These are phyloP conservation scores for Aspergillus sp. DNA, from an alignment of 2,329 filamentous ascomycete genomes.

Conservation along the genomic window DNA sequence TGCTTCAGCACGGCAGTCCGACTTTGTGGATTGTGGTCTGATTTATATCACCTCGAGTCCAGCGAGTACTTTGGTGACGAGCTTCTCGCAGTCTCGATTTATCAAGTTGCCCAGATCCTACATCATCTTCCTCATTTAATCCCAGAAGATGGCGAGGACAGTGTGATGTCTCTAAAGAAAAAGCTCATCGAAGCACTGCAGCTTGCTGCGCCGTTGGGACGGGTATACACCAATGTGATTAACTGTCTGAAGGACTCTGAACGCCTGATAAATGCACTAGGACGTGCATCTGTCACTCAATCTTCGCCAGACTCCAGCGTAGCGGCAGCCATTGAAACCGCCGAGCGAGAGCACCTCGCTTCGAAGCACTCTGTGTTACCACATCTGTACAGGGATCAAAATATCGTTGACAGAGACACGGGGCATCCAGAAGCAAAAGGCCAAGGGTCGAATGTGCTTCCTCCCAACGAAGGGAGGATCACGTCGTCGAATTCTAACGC, in stretches of 20 bases:
- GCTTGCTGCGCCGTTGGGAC: not conserved
- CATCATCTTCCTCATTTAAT: constrained; percentile 2
- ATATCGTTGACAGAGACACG: not conserved
- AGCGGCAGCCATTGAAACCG: not conserved
- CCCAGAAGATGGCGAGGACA: not conserved
- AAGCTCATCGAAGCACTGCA: constrained; percentile 1
- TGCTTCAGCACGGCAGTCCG: not conserved
- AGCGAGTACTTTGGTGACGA: constrained; percentile 2
- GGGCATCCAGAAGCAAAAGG: not conserved
- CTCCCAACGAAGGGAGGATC: not conserved
- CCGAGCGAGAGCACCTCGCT: not conserved
- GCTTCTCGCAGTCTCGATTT: not conserved
- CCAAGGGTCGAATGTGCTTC: not conserved
- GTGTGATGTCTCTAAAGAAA: not conserved
- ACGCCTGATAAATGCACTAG: not conserved
- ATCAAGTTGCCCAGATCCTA: constrained; percentile 1
- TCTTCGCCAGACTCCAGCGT: not conserved
- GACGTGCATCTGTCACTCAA: not conserved
- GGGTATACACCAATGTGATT: not conserved
- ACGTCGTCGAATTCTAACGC: not conserved
- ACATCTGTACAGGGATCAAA: not conserved
- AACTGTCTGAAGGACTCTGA: not conserved
- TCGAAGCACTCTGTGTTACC: not conserved
- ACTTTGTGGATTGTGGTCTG: not conserved
- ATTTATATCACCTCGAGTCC: constrained; percentile 3